These are phyloP conservation scores for Boletus reticulatus DNA, from an alignment of 768 basidiomycete genomes.

Conservation along the genomic window DNA sequence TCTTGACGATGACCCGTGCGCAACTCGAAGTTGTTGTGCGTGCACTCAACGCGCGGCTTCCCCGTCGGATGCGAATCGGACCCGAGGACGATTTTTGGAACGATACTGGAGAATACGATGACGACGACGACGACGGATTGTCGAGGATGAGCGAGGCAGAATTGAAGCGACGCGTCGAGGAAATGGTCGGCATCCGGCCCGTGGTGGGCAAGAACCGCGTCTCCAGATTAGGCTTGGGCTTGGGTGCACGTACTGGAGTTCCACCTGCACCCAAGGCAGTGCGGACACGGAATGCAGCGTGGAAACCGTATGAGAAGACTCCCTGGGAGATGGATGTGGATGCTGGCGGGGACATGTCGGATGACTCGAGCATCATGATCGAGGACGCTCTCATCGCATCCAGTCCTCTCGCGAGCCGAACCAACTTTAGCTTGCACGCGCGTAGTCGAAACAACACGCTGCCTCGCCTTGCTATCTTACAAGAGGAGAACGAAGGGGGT, in stretches of 20 bases:
- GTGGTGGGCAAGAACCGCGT: conserved; percentile 31
- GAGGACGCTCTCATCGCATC: conserved; percentile 23
- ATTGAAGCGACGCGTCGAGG: conserved; percentile 57
- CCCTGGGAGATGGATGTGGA: conserved; percentile 29
- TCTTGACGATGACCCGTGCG: conserved; percentile 57
- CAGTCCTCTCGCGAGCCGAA: conserved; percentile 27
- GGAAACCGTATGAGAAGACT: conserved; percentile 16
- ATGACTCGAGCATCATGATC: conserved; percentile 2
- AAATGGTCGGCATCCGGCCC: conserved; percentile 53
- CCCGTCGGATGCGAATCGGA: conserved; percentile 49
- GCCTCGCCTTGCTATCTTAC: conserved; percentile 21
- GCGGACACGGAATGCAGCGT: conserved; percentile 21
- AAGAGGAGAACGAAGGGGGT: conserved; percentile 27
- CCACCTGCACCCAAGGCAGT: conserved; percentile 29
- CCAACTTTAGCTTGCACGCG: conserved; percentile 3
- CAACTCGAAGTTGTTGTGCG: conserved; percentile 53
- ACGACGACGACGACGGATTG: conserved; percentile 9
- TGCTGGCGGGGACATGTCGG: not conserved
- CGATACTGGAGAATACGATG: not conserved
- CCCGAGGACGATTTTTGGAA: conserved; percentile 29
- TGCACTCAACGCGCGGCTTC: conserved; percentile 56
- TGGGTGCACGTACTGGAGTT: conserved; percentile 20
- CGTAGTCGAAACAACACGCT: conserved; percentile 6
- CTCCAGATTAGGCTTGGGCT: conserved; percentile 24
- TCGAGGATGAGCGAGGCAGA: conserved; percentile 36